A percentile compares a stretch with the other conserved stretches of the same genome.
Conservation (phyloP, 768 basidiomycete genomes). For the Neoboletus subvelutipes region DNA sequence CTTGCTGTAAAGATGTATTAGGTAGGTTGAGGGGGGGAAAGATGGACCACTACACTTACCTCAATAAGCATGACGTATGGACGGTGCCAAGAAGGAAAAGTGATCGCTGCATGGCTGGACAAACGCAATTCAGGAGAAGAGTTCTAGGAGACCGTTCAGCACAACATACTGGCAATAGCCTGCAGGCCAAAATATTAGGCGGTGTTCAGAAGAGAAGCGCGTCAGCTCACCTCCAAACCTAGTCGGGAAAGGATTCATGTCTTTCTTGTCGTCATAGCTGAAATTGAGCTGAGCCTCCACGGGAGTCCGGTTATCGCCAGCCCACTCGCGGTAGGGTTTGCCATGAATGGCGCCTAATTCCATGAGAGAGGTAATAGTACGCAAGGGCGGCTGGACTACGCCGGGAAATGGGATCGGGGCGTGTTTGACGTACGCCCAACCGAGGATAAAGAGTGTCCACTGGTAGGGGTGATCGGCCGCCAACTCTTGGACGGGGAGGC, state of each 20-base stretch:
- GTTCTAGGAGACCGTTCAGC: neutral
- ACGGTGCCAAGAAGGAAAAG: conserved; percentile 29
- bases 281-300: conserved; percentile 18
- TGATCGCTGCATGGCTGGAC: conserved; percentile 20
- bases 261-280: conserved; percentile 21
- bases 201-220: neutral
- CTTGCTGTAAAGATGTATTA: conserved; percentile 21
- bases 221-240: conserved; percentile 25
- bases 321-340: conserved; percentile 26
- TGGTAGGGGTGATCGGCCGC: conserved; percentile 20
- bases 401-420: conserved; percentile 13
- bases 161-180: conserved; percentile 29
- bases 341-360: conserved; percentile 27
- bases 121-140: neutral
- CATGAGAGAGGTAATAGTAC: conserved; percentile 13
- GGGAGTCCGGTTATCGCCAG: conserved; percentile 21
- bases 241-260: conserved; percentile 25
- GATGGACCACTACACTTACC: conserved; percentile 3
- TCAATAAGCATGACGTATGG: conserved; percentile 31
- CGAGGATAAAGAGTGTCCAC: conserved; percentile 28
- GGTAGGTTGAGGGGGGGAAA: neutral
- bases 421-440: conserved; percentile 17
- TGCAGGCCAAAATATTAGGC: neutral
- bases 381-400: conserved; percentile 15
- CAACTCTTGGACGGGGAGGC: conserved; percentile 25